Conservation (phyloP, 768 basidiomycete genomes). For the Pisolithus orientalis region DNA sequence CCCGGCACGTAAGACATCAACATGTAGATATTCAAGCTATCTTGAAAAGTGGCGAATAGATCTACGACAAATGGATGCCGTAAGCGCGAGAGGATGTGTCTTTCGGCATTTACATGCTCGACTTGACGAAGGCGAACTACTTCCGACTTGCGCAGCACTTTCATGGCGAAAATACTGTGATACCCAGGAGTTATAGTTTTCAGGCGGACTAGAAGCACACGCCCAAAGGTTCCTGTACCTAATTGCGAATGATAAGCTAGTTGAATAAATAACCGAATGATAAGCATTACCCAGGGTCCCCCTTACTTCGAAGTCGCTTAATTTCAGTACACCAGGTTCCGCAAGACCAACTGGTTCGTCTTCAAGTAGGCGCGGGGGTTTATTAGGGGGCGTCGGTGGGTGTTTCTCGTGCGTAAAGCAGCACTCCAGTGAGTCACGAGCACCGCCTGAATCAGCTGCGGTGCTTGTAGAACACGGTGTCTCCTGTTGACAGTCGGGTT, state of each 20-base stretch:
- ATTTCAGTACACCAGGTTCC: constrained; percentile 46
- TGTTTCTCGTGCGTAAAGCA: neutral
- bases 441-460: constrained; percentile 5
- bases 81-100: constrained; percentile 86
- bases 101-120: constrained; percentile 96
- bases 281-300: constrained; percentile 59
- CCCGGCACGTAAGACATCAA: constrained; percentile 94
- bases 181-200: constrained; percentile 40
- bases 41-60: constrained; percentile 92
- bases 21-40: constrained; percentile 97
- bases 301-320: constrained; percentile 78
- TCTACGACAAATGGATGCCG: constrained; percentile 96
- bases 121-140: constrained; percentile 90
- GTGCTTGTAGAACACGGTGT: constrained; percentile 1
- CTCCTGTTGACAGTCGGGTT: constrained; percentile 6
- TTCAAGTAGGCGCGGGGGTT: constrained; percentile 54
- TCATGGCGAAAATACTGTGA: constrained; percentile 71
- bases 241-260: constrained; percentile 2
- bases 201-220: constrained; percentile 85
- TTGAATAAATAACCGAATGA: neutral
- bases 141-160: constrained; percentile 81
- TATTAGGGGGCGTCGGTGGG: constrained; percentile 23
- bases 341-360: constrained; percentile 64
- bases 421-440: constrained; percentile 7
- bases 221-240: constrained; percentile 97